Evolutionary conservation across 495 filamentous ascomycete species (phyloP), one percentile per base, ranked within the genome.

Genomic region (Trypethelium eluteriae): DNA sequence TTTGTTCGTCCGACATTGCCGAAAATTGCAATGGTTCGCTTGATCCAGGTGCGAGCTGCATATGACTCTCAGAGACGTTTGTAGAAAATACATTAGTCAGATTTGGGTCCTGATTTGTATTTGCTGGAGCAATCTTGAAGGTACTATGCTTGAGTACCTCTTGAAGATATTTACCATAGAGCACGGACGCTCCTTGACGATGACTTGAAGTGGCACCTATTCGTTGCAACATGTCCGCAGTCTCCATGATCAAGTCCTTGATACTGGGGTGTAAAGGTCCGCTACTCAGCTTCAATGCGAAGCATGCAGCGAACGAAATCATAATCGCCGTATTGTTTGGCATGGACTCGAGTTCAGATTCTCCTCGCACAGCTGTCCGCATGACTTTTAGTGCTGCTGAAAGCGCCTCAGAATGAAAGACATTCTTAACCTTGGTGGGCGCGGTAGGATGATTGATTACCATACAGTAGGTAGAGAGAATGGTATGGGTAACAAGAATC

Each of bases 281-380:
- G 50, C 82, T 86, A 10, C 85, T 86, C 7, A 89, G 81, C 41
- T 83, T 83, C 32, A 90, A 78, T 1, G 87, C 86, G 59, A 88
- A 87, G 70, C 87, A 89, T 18, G 88, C 88, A 1, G 87, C 87
- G 64, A 88, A 90, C 3, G 87, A 88, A 34, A 89, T 89, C 88
- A 89, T 89, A 69, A 89, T 89, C 47, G 86, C 85, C 0, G 88
- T 86, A 67, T 90, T 89, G 76, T 89, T 90, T 3, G 88, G 88
- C 87, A 90, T 89, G 10, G 87, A 89, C 46, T 86, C 85, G 3
- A 90, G 80, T 67, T 85, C 81, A 2, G 79, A 77, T 73, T 90
- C 88, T 4, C 88, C 87, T 74, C 89, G 87, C 14, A 89, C 88
- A 14, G 88, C 86, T 2, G 86, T 84, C 62, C 88, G 82, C 75